Evolutionary conservation across 148 eudicot species (phyloP).

Genomic region (Chenopodium quinoa): DNA sequence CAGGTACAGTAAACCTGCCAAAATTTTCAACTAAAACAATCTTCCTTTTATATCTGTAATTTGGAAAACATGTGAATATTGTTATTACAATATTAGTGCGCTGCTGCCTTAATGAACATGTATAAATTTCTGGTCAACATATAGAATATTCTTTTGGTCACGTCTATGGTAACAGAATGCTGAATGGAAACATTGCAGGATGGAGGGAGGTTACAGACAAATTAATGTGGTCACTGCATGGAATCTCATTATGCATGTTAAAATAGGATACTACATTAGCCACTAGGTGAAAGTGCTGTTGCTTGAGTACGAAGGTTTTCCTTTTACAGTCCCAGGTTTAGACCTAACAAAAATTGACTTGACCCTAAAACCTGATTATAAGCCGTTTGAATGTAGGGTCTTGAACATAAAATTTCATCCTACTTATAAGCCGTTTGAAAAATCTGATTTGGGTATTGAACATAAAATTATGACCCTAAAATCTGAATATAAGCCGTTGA

Average conservation of each 20-base stretch:
- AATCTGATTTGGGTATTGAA: no score
- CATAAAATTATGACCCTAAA: no score
- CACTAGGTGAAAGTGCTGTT: not conserved
- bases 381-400: no score
- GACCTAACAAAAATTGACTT: not conserved
- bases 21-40: not conserved
- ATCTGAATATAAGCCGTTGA: no score
- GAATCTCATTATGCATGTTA: not conserved
- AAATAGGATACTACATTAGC: not conserved
- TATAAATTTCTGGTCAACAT: not conserved
- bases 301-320: not conserved
- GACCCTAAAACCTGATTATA: not conserved
- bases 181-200: not conserved
- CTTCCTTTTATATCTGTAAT: not conserved
- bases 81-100: not conserved
- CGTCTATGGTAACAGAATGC: not conserved
- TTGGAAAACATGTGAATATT: not conserved
- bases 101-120: not conserved
- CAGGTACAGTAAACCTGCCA: constrained; percentile 53
- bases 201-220: not conserved
- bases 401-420: no score
- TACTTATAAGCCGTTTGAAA: no score
- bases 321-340: not conserved
- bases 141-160: not conserved
- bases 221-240: not conserved